A percentile compares a stretch with the other conserved stretches of the same genome.
Conservation (phyloP, 2,329 filamentous ascomycete genomes). For the Zopfia rhizophila region DNA sequence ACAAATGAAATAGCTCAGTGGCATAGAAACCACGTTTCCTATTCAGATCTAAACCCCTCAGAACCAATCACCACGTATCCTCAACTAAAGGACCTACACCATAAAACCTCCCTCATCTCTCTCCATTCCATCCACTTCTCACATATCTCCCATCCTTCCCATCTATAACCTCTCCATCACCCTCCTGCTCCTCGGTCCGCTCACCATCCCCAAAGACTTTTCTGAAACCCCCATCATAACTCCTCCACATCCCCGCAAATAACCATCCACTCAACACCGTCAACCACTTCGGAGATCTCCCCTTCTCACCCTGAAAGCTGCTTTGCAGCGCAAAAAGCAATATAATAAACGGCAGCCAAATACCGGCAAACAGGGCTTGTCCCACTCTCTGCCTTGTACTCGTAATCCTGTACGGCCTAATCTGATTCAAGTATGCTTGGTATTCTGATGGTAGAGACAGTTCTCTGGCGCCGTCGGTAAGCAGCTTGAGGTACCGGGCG, state of each 20-base stretch:
- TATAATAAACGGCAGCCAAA: constrained; percentile 69
- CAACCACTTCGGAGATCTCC: constrained; percentile 76
- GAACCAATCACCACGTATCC: background rate
- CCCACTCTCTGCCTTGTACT: constrained; percentile 74
- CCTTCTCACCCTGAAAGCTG: constrained; percentile 71
- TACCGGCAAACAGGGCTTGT: constrained; percentile 66
- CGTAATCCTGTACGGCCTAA: constrained; percentile 78
- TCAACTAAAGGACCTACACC: too few relatives aligned
- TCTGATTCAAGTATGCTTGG: constrained; percentile 73
- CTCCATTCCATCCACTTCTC: background rate
- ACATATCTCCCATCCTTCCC: constrained; percentile 2
- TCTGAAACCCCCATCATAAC: constrained; percentile 73
- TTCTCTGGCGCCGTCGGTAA: constrained; percentile 81
- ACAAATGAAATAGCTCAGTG: background rate
- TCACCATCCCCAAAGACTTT: constrained; percentile 87
- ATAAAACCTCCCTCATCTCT: background rate
- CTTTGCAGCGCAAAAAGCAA: constrained; percentile 62
- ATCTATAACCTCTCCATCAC: constrained; percentile 11
- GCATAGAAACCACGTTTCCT: background rate
- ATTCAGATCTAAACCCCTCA: background rate
- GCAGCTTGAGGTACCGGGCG: constrained; percentile 81
- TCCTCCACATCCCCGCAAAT: constrained; percentile 69
- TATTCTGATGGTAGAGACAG: constrained; percentile 84
- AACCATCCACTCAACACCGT: constrained; percentile 61
- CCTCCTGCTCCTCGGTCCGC: constrained; percentile 60